Evolutionary conservation across 352 stramenopile species (phyloP).

Genomic region (Thraustochytrium striatum): DNA sequence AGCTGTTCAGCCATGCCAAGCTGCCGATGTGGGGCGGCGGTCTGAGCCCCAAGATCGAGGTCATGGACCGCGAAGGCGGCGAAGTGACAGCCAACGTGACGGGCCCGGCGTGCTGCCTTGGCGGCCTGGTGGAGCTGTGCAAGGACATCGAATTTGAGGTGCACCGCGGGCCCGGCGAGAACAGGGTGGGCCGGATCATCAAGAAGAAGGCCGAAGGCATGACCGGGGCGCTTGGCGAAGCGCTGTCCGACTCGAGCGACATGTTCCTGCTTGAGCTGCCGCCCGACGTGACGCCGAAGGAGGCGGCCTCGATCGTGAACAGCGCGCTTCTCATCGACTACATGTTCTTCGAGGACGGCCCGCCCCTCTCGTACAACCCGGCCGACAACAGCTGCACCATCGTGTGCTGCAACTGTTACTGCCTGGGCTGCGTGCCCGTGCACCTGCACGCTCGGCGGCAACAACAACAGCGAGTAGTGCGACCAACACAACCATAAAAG

Average conservation of each 20-base stretch:
- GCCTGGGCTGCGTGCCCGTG: slow-evolving; percentile 42
- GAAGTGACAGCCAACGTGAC: background rate
- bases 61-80: slow-evolving; percentile 12
- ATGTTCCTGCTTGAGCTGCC: slow-evolving; percentile 21
- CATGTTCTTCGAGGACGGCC: slow-evolving; percentile 37
- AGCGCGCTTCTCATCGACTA: slow-evolving; percentile 46
- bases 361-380: slow-evolving; percentile 8
- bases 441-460: slow-evolving; percentile 10
- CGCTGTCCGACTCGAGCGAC: background rate
- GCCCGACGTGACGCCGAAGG: background rate
- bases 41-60: slow-evolving; percentile 26
- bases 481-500: no score
- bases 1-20: slow-evolving; percentile 10
- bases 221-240: background rate
- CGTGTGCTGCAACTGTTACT: slow-evolving; percentile 47
- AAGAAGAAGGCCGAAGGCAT: slow-evolving; percentile 20
- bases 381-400: slow-evolving; percentile 8
- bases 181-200: slow-evolving; percentile 2
- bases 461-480: slow-evolving; percentile 4
- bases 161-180: background rate
- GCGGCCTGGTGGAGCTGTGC: slow-evolving; percentile 45
- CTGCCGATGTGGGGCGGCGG: slow-evolving; percentile 22
- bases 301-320: slow-evolving; percentile 12
- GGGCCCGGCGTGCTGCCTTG: slow-evolving; percentile 30
- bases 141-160: slow-evolving; percentile 39